Base-by-base conservation (phyloP, 345 rosid genomes). In the Eutrema japonicum region DNA sequence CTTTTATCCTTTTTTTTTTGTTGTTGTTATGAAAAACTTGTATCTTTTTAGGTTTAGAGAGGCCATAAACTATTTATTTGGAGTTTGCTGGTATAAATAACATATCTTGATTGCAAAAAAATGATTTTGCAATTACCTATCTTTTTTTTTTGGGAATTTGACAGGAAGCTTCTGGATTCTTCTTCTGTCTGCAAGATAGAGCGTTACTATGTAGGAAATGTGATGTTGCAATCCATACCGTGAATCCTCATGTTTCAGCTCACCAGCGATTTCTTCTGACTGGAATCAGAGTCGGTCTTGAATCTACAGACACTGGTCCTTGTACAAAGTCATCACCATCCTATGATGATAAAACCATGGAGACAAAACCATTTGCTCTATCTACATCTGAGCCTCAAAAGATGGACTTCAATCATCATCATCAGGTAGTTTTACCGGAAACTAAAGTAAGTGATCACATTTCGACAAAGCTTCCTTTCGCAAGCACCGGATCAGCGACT, bases 201-300 rank as follows among this genome's bases (percentile, higher is more conserved):
- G 97, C 99, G 45, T 82, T 95, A 47, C 91, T 95, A 29, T 95
- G 99, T 80, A 79, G 97, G 82, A 95, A 92, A 82, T 95, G 99
- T 76, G 99, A 95, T 76, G 82, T 92, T 70, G 80, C 92, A 35
- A 86, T 95, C 72, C 99, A 95, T 73, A 71, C 92, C 2, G 93
- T 75, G 33, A 95, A 92, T 74, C 46, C 80, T 46, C 85, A 77
- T 74, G 97, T 90, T 32, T 86, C 97, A 73, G 84, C 83, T 75
- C 99, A 95, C 79, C 97, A 92, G 70, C 78, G 99, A 52, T 95
- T 88, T 84, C 86, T 95, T 69, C 85, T 95, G 14, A 95, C 99
- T 13, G 99, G 97, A 58, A 95, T 95, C 36, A 89, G 87, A 81
- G 96, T 95, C 58, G 96, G 91, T 78, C 89, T 79, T 53, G 97